Evolutionary conservation across 257 asterid genomes (phyloP).

Genomic region (Cordia subcordata): DNA sequence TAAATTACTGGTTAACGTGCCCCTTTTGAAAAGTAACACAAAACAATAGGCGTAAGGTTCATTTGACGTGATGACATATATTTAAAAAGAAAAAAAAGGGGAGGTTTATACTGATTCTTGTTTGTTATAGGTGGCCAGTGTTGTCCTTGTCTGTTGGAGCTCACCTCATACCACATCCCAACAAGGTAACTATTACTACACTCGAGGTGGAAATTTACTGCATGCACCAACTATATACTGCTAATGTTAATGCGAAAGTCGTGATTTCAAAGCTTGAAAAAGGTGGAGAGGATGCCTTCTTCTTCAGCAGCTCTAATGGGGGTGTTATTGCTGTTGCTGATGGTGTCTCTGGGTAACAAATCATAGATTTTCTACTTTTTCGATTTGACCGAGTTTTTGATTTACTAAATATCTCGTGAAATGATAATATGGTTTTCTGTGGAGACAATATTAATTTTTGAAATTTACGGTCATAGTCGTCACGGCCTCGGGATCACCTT

Average conservation of each 20-base stretch:
- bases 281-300: slow-evolving; percentile 93
- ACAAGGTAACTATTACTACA: slow-evolving; percentile 52
- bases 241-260: background rate
- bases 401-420: too few relatives aligned
- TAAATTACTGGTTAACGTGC: too few relatives aligned
- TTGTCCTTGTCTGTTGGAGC: slow-evolving; percentile 59
- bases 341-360: slow-evolving; percentile 95
- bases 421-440: too few relatives aligned
- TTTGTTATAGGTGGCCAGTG: slow-evolving; percentile 42
- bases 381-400: too few relatives aligned
- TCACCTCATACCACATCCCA: slow-evolving; percentile 80
- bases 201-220: background rate
- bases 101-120: slow-evolving; percentile 1
- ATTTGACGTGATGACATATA: too few relatives aligned
- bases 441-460: too few relatives aligned
- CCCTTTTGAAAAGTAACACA: too few relatives aligned
- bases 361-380: background rate
- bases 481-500: too few relatives aligned
- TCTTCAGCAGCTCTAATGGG: slow-evolving; percentile 57
- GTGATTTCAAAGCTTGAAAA: slow-evolving; percentile 50
- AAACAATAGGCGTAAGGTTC: too few relatives aligned
- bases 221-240: background rate
- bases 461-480: too few relatives aligned
- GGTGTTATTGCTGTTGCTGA: slow-evolving; percentile 90
- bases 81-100: background rate